Conservation (phyloP, 164 flowering plant genomes). For the Echeveria elegans region DNA sequence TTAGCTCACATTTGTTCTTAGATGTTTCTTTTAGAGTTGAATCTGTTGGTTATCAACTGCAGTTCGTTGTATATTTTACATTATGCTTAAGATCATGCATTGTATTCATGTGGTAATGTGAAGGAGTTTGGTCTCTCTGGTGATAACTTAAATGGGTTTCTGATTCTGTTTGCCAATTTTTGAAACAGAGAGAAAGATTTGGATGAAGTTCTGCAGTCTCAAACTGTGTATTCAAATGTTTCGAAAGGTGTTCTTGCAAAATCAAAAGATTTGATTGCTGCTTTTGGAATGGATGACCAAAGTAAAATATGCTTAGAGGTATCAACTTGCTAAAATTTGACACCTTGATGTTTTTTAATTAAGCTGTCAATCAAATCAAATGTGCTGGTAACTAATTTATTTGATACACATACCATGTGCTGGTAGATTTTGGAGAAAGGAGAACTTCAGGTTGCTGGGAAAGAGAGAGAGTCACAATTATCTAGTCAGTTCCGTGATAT, state of each 20-base stretch:
- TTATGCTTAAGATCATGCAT: too few relatives aligned
- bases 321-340: too few relatives aligned
- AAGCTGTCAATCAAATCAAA: neutral
- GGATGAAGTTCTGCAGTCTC: slow-evolving; percentile 96
- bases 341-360: too few relatives aligned
- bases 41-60: too few relatives aligned
- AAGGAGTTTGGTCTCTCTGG: neutral
- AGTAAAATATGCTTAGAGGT: slow-evolving; percentile 84
- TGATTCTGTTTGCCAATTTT: too few relatives aligned
- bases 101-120: neutral
- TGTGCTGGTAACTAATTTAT: neutral
- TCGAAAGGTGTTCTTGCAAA: slow-evolving; percentile 93
- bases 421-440: slow-evolving; percentile 87
- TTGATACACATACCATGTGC: neutral
- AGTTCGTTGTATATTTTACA: too few relatives aligned
- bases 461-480: slow-evolving; percentile 82
- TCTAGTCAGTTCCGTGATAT: slow-evolving; percentile 90
- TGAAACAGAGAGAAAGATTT: slow-evolving; percentile 75
- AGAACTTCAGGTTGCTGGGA: slow-evolving; percentile 95
- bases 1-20: too few relatives aligned
- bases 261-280: slow-evolving; percentile 53
- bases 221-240: slow-evolving; percentile 86
- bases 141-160: too few relatives aligned
- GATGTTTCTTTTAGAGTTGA: too few relatives aligned
- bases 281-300: slow-evolving; percentile 82